These are phyloP conservation scores for Citrus reticulata DNA, from an alignment of 345 rosid species.

Conservation along the genomic window DNA sequence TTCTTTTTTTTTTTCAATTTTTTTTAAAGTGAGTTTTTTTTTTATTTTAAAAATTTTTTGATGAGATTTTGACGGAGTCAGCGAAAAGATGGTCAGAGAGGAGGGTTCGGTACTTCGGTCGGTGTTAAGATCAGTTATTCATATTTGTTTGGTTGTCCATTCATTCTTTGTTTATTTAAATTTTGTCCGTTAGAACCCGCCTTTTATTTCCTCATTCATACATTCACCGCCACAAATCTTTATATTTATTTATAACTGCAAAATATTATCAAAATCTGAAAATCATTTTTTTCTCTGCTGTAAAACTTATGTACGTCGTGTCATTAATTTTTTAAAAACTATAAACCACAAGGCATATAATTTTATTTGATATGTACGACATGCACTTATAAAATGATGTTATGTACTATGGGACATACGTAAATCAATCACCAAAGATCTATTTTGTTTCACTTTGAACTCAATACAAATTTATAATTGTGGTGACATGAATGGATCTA, in stretches of 20 bases:
- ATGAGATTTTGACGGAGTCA: constrained; percentile 3
- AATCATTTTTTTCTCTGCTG: too few species aligned
- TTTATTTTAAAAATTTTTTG: background rate
- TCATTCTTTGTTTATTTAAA: background rate
- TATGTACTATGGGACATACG: too few species aligned
- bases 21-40: background rate
- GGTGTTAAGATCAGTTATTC: background rate
- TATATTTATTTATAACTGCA: background rate
- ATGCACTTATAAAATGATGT: too few species aligned
- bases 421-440: too few species aligned
- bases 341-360: too few species aligned
- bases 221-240: background rate
- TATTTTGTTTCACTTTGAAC: too few species aligned
- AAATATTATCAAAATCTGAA: background rate
- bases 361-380: too few species aligned
- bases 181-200: background rate
- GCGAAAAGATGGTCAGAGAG: background rate
- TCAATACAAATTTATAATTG: too few species aligned
- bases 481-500: too few species aligned
- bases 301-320: background rate
- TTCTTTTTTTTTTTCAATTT: background rate
- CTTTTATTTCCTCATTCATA: background rate
- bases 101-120: background rate
- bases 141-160: background rate
- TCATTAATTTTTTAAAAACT: too few species aligned